A percentile compares a stretch with the other conserved stretches of the same genome.
phyloP scores from a whole-genome alignment of 495 filamentous ascomycete genomes.

The Talaromyces liani region DNA sequence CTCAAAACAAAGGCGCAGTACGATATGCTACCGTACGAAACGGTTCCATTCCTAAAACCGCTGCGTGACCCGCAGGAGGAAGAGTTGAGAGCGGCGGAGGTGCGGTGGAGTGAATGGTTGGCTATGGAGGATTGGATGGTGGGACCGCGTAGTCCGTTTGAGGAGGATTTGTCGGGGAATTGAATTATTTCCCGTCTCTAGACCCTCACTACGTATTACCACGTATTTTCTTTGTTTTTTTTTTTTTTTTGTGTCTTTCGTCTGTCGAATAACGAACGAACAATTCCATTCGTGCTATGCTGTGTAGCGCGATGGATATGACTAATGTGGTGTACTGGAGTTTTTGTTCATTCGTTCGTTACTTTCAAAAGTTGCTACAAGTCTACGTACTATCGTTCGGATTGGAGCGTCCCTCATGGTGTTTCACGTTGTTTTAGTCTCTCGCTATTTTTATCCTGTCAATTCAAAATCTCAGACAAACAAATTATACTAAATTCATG shows the following conservation, averaged over 20 bases:
- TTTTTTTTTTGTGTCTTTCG: neutral
- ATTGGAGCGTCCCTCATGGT: neutral
- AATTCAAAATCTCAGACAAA: neutral
- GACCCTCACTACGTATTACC: too few relatives aligned
- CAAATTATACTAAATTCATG: neutral
- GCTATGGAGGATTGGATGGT: slow-evolving; percentile 98
- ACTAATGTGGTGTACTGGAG: slow-evolving; percentile 1
- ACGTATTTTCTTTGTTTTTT: neutral
- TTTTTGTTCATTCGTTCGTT: neutral
- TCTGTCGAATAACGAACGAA: neutral
- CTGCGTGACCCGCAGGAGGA: slow-evolving; percentile 62
- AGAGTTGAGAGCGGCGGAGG: slow-evolving; percentile 77
- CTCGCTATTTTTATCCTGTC: neutral
- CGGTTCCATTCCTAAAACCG: slow-evolving; percentile 74
- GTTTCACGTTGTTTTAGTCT: neutral
- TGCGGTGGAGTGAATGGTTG: slow-evolving; percentile 77
- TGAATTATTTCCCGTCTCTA: neutral
- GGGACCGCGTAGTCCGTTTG: slow-evolving; percentile 50
- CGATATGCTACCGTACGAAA: slow-evolving; percentile 72
- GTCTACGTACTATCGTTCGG: too few relatives aligned
- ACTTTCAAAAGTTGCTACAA: neutral
- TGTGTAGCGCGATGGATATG: neutral
- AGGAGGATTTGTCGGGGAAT: neutral
- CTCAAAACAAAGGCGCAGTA: slow-evolving; percentile 77
- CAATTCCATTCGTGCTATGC: neutral